Conservation (phyloP, 805 yeast species). For the Saturnispora mendoncae region DNA sequence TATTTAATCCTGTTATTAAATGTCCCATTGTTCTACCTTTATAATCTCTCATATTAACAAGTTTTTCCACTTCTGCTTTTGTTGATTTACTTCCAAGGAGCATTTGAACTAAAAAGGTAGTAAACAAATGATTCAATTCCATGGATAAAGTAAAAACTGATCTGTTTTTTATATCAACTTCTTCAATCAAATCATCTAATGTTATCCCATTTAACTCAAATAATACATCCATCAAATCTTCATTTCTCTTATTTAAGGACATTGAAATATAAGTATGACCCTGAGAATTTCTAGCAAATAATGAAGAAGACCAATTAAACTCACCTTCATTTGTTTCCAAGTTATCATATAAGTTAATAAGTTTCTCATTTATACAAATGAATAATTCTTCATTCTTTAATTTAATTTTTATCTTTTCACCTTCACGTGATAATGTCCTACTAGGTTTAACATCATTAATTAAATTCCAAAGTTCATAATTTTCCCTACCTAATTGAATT, state of each 20-base stretch:
- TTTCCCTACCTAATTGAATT: background rate
- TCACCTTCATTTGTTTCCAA: background rate
- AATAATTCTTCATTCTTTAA: background rate
- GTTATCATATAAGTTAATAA: background rate
- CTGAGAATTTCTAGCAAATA: constrained; percentile 8
- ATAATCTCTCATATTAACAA: constrained; percentile 43
- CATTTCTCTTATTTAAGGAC: constrained; percentile 44
- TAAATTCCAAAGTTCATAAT: background rate
- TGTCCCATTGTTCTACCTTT: constrained; percentile 63
- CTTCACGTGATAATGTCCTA: background rate
- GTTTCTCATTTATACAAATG: background rate
- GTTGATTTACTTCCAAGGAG: constrained; percentile 31
- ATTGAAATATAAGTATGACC: constrained; percentile 64
- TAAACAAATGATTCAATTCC: constrained; percentile 36
- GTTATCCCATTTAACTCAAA: constrained; percentile 45
- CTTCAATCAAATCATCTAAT: constrained; percentile 59
- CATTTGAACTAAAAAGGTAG: constrained; percentile 34
- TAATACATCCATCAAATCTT: constrained; percentile 37
- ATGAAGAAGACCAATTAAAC: background rate
- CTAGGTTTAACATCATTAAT: constrained; percentile 1
- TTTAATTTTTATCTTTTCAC: background rate
- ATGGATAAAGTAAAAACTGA: constrained; percentile 57
- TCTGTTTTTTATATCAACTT: constrained; percentile 44
- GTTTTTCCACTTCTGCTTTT: constrained; percentile 36
- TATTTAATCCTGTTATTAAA: constrained; percentile 32